These are phyloP conservation scores for Sanghuangporus sanghuang DNA, from an alignment of 1,284 basidiomycete species.

Conservation along the genomic window DNA sequence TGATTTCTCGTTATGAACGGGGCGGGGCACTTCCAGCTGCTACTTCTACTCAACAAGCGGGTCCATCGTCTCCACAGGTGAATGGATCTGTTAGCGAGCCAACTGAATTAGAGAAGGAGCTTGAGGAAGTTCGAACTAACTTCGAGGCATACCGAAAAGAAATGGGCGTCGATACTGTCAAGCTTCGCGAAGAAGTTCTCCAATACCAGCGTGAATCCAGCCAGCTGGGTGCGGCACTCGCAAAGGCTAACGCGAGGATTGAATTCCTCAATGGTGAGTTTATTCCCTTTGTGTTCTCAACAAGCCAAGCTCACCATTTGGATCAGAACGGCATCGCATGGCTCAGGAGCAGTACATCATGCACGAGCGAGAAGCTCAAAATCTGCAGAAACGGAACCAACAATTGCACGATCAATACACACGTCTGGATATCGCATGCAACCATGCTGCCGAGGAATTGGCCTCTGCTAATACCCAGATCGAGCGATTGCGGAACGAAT, in stretches of 20 bases:
- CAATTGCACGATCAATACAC: conserved; percentile 65
- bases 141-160: conserved; percentile 79
- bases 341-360: conserved; percentile 55
- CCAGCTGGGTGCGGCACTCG: conserved; percentile 60
- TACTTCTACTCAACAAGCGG: background rate
- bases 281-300: background rate
- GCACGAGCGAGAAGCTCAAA: conserved; percentile 55
- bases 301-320: conserved; percentile 1
- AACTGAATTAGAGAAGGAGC: conserved; percentile 42
- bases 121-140: conserved; percentile 68
- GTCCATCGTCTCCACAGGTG: conserved; percentile 16
- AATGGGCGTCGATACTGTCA: conserved; percentile 67
- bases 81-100: conserved; percentile 31
- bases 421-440: conserved; percentile 60
- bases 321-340: conserved; percentile 60
- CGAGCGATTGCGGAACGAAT: conserved; percentile 79
- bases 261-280: conserved; percentile 65
- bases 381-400: conserved; percentile 57
- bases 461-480: conserved; percentile 48
- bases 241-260: conserved; percentile 77
- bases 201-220: conserved; percentile 64
- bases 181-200: conserved; percentile 64
- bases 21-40: conserved; percentile 21
- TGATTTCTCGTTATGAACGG: conserved; percentile 54
- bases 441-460: conserved; percentile 60